phyloP scores from a whole-genome alignment of 2,329 filamentous ascomycete species.

The Septoria linicola region DNA sequence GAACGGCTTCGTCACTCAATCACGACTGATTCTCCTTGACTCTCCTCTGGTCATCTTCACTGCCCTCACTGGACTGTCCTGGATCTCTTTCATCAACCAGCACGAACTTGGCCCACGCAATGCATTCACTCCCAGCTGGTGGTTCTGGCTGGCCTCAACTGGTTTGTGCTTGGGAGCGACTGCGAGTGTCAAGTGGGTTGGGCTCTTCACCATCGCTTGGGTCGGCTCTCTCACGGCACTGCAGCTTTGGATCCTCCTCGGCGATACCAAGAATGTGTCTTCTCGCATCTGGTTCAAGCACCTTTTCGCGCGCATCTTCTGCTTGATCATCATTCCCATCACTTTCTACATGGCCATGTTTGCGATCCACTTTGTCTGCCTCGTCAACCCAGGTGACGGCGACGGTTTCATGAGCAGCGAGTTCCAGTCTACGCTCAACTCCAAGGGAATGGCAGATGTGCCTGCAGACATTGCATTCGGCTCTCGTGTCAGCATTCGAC shows the following conservation, averaged over 20 bases:
- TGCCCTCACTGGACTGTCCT: conserved; percentile 84
- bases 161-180: conserved; percentile 87
- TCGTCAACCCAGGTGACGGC: conserved; percentile 92
- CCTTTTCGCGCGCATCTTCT: conserved; percentile 86
- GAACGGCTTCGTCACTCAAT: conserved; percentile 93
- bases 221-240: conserved; percentile 85
- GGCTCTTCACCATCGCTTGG: conserved; percentile 98
- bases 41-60: conserved; percentile 92
- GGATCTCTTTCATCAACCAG: conserved; percentile 92
- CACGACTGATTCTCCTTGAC: conserved; percentile 91
- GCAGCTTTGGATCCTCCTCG: conserved; percentile 93
- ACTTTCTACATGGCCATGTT: conserved; percentile 97
- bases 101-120: conserved; percentile 87
- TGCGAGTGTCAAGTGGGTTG: conserved; percentile 97
- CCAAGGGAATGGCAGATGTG: conserved; percentile 93
- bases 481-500: conserved; percentile 79
- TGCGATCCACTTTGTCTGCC: conserved; percentile 89
- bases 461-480: conserved; percentile 89
- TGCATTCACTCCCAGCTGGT: conserved; percentile 89
- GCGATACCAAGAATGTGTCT: conserved; percentile 82
- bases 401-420: conserved; percentile 99
- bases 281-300: conserved; percentile 87
- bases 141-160: conserved; percentile 92
- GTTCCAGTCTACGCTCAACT: conserved; percentile 96
- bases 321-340: conserved; percentile 81